A percentile compares a stretch with the other conserved stretches of the same genome.
phyloP scores from a whole-genome alignment of 2,329 filamentous ascomycete genomes.

The Colletotrichum gloeosporioides region DNA sequence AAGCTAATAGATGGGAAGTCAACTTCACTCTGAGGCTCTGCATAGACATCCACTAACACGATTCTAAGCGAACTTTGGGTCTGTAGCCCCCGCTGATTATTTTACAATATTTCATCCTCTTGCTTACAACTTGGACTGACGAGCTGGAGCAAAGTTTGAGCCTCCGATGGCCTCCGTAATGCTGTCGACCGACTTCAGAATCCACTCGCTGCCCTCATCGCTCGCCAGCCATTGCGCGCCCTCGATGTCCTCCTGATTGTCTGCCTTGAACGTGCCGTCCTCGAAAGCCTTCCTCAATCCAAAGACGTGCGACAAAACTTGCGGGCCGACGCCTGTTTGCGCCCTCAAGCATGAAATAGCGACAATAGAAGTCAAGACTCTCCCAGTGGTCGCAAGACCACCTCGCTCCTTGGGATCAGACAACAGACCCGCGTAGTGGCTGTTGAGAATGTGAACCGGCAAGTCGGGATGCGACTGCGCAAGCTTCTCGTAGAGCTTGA shows the following conservation, averaged over 20 bases:
- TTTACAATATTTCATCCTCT: neutral
- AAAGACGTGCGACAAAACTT: constrained; percentile 83
- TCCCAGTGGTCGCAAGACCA: constrained; percentile 62
- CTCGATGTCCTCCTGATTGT: constrained; percentile 31
- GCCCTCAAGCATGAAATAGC: constrained; percentile 77
- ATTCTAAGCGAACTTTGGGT: neutral
- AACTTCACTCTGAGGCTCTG: neutral
- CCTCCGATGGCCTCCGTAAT: constrained; percentile 52
- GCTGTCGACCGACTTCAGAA: constrained; percentile 48
- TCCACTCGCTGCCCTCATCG: constrained; percentile 53
- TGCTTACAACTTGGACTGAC: constrained; percentile 15
- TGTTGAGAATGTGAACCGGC: constrained; percentile 78
- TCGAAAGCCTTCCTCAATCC: constrained; percentile 78
- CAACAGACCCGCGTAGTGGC: constrained; percentile 77
- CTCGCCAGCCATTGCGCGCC: constrained; percentile 47
- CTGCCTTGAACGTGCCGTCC: constrained; percentile 60
- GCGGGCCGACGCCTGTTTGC: constrained; percentile 82
- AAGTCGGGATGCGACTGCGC: constrained; percentile 80
- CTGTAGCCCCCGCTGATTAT: neutral
- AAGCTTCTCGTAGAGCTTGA: constrained; percentile 74
- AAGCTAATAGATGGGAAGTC: neutral
- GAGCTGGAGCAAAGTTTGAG: constrained; percentile 14
- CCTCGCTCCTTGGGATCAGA: constrained; percentile 64
- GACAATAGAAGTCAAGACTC: constrained; percentile 75
- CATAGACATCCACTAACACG: neutral